Conservation (phyloP, 2,329 filamentous ascomycete species). For the Cadophora luteo-olivacea region DNA sequence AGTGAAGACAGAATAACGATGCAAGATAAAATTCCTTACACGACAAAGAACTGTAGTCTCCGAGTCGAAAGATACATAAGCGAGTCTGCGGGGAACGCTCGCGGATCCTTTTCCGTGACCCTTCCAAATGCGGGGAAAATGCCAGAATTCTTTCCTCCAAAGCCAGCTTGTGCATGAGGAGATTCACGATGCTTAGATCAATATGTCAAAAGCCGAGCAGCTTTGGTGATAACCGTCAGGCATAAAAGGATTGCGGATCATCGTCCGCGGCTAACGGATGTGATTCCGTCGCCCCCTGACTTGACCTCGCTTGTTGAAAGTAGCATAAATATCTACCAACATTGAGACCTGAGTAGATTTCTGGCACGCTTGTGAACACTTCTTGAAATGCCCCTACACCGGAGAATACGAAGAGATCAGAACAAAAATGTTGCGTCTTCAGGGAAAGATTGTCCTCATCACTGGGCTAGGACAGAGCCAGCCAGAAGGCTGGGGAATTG, state of each 20-base stretch:
- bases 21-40: neutral
- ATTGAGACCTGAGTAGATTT: neutral
- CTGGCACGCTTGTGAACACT: neutral
- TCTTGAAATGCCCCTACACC: neutral
- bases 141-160: neutral
- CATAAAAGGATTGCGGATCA: neutral
- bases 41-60: no score
- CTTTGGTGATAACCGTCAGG: neutral
- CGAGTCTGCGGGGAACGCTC: neutral
- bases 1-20: neutral
- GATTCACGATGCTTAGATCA: neutral
- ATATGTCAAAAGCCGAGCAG: neutral
- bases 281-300: neutral
- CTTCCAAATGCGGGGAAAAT: neutral
- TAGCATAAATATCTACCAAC: neutral
- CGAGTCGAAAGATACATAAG: neutral
- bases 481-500: conserved; percentile 56
- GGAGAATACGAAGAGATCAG: neutral
- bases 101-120: neutral
- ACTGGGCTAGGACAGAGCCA: conserved; percentile 51
- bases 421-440: conserved; percentile 47
- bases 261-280: neutral
- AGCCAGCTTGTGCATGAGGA: neutral
- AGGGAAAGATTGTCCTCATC: conserved; percentile 50
- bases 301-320: neutral